Evolutionary conservation across 2,329 filamentous ascomycete genomes (phyloP).

Genomic region (Spiromastix sp.): DNA sequence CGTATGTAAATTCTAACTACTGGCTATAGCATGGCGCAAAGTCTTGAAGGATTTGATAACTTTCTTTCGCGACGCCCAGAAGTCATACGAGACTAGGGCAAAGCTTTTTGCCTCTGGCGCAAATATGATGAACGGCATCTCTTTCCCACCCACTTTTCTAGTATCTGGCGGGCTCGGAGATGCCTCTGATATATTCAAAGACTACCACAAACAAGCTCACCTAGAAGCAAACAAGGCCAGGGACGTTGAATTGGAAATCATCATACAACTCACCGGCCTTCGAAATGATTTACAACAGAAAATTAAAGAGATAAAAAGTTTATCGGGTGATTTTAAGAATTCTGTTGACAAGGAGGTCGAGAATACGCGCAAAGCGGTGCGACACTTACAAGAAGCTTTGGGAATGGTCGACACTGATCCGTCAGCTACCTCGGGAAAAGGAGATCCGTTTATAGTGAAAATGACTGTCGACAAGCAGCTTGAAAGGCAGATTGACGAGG

Average conservation of each 20-base stretch:
- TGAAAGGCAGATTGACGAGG: constrained; percentile 87
- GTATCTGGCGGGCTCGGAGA: constrained; percentile 77
- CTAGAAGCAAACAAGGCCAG: constrained; percentile 76
- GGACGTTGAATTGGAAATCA: constrained; percentile 86
- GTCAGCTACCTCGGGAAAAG: constrained; percentile 65
- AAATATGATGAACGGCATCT: constrained; percentile 72
- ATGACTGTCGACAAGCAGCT: constrained; percentile 81
- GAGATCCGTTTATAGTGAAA: constrained; percentile 82
- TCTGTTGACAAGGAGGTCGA: constrained; percentile 94
- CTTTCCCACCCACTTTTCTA: constrained; percentile 65
- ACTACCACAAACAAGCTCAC: constrained; percentile 72
- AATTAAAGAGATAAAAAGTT: constrained; percentile 93
- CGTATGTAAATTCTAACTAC: constrained; percentile 1
- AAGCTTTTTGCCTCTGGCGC: constrained; percentile 76
- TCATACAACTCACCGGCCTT: constrained; percentile 73
- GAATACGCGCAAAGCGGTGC: constrained; percentile 65
- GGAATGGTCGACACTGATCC: constrained; percentile 71
- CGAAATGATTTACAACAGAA: constrained; percentile 86
- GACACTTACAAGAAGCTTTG: constrained; percentile 69
- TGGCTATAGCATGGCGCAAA: constrained; percentile 73
- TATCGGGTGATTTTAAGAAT: constrained; percentile 94
- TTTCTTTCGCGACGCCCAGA: constrained; percentile 87
- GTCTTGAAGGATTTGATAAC: constrained; percentile 87
- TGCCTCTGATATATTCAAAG: constrained; percentile 67
- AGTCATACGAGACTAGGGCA: constrained; percentile 73